A percentile compares a stretch with the other conserved stretches of the same genome.
Evolutionary conservation across 2,329 filamentous ascomycete genomes (phyloP).

Genomic region (Fusarium caatingaense): DNA sequence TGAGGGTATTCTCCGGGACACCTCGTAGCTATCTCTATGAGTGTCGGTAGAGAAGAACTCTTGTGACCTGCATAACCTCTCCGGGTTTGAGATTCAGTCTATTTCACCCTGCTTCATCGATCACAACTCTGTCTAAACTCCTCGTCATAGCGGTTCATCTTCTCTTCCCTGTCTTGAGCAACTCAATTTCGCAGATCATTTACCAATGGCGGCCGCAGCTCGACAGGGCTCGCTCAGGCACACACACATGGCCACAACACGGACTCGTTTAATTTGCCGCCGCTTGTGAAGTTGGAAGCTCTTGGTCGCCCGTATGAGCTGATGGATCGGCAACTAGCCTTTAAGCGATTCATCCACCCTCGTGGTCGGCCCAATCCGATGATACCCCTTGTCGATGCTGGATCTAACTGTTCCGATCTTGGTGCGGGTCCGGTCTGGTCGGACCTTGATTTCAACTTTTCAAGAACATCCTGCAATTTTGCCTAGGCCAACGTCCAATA

Average conservation of each 20-base stretch:
- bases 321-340: conserved; percentile 46
- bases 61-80: conserved; percentile 19
- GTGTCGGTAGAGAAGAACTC: conserved; percentile 8
- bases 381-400: conserved; percentile 40
- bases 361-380: conserved; percentile 45
- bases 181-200: conserved; percentile 29
- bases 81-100: conserved; percentile 15
- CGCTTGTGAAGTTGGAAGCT: conserved; percentile 26
- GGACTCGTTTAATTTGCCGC: conserved; percentile 26
- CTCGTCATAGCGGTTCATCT: not conserved
- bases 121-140: not conserved
- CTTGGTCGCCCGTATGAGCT: conserved; percentile 35
- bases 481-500: not conserved
- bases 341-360: conserved; percentile 41
- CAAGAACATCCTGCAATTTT: conserved; percentile 9
- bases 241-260: conserved; percentile 1
- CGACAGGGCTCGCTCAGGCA: conserved; percentile 30
- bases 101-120: not conserved
- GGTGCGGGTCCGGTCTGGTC: conserved; percentile 37
- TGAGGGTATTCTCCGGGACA: not conserved
- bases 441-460: conserved; percentile 6
- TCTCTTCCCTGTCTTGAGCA: not conserved
- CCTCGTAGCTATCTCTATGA: conserved; percentile 7
- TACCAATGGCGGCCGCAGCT: conserved; percentile 3
- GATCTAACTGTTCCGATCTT: conserved; percentile 46